Base-by-base conservation (phyloP, 306 rosid genomes). In the Corylus americana region DNA sequence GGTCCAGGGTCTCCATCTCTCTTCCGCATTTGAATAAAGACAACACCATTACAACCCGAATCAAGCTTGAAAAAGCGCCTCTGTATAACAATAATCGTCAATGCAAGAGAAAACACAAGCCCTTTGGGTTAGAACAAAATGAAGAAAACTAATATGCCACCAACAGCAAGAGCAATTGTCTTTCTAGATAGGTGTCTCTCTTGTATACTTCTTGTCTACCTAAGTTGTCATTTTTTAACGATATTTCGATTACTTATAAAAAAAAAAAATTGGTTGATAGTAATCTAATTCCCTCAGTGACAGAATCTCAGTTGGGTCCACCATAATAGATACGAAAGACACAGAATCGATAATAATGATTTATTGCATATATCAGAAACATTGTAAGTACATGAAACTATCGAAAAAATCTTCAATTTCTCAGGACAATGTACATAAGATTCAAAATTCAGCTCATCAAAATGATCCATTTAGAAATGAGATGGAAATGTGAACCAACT, bases 1-100 rank as follows among this genome's bases (percentile, higher is more conserved):
- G 98, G 97, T 77, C 96, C 55, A 57, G 87, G 86, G 61, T 90
- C 94, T 77, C 90, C 93, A 66, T 87, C 92, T 81, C 67, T 88
- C 76, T 84, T 95, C 81, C 88, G 80, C 98, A 95, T 92, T 92
- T 95, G 98, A 83, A 95, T 83, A 76, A 95, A 90, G 77, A 90
- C 89, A 13, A 95, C 91, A 83, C 98, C 98, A 73, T 92, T 91
- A 77, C 98, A 95, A 39, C 98, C 98, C 11, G 96, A 87, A 68
- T 95, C 98, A 75, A 92, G 94, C 86, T 85, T 89, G 83, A 87
- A 55, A 85, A 95, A 91, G 71, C 86, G 86, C 80, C 97, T 89
- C 97, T 91, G 89, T 20, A 87, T 81, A 55, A 69, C 72, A 83
- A 51, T 59, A 44, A 57, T 74, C 27, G 77, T 78, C 63, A 78